Conservation (phyloP, 371 early-diverging fungal species). For the Apophysomyces trapeziformis region DNA sequence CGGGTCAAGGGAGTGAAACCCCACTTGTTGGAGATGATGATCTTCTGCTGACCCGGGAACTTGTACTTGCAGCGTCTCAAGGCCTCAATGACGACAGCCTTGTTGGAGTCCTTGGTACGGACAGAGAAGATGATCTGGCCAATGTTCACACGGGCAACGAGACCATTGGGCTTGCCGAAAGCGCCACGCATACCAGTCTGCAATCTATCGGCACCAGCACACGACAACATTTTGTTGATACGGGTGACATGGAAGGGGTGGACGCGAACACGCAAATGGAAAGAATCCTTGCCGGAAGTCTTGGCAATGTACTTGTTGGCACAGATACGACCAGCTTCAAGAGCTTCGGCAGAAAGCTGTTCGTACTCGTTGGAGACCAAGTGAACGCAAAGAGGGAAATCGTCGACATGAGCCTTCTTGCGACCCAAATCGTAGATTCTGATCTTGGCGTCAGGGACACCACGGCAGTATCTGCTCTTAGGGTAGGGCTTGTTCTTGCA, state of each 20-base stretch:
- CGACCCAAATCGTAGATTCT: conserved; percentile 99
- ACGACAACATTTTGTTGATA: conserved; percentile 99
- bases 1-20: conserved; percentile 99
- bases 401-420: conserved; percentile 99
- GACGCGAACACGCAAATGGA: conserved; percentile 99
- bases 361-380: conserved; percentile 98
- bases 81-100: conserved; percentile 96
- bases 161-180: conserved; percentile 99
- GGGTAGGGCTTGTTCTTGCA: conserved; percentile 99
- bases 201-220: conserved; percentile 99
- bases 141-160: conserved; percentile 99
- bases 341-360: conserved; percentile 99
- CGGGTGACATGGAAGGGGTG: conserved; percentile 99
- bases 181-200: conserved; percentile 99
- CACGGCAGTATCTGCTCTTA: conserved; percentile 99
- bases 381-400: conserved; percentile 98
- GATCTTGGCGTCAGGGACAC: conserved; percentile 99
- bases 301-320: conserved; percentile 99
- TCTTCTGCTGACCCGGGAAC: conserved; percentile 99
- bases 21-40: conserved; percentile 99
- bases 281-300: conserved; percentile 99
- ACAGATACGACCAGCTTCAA: conserved; percentile 99
- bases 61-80: conserved; percentile 98
- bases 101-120: conserved; percentile 97
- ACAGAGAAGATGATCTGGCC: conserved; percentile 98